A percentile compares a stretch with the other conserved stretches of the same genome.
Conservation (phyloP, 495 filamentous ascomycete species). For the Penicillium bialowiezense region DNA sequence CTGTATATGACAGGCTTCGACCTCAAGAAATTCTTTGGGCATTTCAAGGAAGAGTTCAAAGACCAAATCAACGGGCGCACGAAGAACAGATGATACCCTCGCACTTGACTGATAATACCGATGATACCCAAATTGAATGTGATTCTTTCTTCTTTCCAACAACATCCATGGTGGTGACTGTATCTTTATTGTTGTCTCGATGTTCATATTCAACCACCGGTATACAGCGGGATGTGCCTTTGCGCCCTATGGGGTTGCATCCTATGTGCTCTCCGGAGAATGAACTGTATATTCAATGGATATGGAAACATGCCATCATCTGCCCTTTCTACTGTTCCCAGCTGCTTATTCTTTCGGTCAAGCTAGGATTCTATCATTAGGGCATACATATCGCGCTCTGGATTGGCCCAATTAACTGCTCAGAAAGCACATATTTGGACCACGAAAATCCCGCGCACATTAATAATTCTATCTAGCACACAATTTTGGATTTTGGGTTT, state of each 20-base stretch:
- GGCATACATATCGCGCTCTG: constrained; percentile 22
- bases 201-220: no score
- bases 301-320: background rate
- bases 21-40: constrained; percentile 46
- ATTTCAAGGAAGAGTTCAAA: constrained; percentile 60
- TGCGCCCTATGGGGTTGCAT: constrained; percentile 37
- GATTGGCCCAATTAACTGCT: background rate
- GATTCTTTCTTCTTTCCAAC: background rate
- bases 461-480: no score
- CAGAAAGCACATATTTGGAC: background rate
- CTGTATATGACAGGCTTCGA: constrained; percentile 18
- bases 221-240: constrained; percentile 49
- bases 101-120: constrained; percentile 7
- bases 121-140: constrained; percentile 20
- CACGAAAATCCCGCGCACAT: background rate
- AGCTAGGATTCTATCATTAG: constrained; percentile 27
- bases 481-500: no score
- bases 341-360: constrained; percentile 10
- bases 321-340: constrained; percentile 32
- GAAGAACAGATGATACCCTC: constrained; percentile 28
- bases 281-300: constrained; percentile 5
- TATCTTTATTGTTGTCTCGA: no score
- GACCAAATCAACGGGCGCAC: constrained; percentile 52
- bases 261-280: constrained; percentile 53
- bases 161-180: no score